These are phyloP conservation scores for Cladosporium phlei DNA, from an alignment of 2,329 filamentous ascomycete genomes.

Conservation along the genomic window DNA sequence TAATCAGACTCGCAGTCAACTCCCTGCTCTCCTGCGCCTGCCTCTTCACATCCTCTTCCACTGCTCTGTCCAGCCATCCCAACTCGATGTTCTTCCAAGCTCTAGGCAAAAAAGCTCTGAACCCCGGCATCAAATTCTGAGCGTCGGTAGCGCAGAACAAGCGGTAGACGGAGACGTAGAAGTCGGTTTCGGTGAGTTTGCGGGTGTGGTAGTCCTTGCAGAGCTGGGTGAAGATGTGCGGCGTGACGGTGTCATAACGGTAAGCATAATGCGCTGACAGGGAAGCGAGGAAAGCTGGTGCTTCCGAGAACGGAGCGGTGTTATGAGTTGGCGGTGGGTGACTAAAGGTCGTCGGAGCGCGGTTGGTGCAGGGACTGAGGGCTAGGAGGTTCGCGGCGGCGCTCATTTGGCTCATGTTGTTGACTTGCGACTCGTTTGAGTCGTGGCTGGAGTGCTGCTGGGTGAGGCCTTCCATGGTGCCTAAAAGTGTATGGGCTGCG, in stretches of 20 bases:
- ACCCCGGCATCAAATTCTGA: conserved; percentile 13
- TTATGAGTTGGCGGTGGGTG: too few relatives aligned
- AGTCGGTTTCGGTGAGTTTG: conserved; percentile 13
- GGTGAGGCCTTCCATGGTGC: too few relatives aligned
- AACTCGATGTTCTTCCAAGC: conserved; percentile 16
- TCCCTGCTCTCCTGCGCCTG: neutral
- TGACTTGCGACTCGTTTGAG: too few relatives aligned
- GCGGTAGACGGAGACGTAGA: conserved; percentile 19
- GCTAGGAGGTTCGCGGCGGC: neutral
- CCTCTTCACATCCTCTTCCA: conserved; percentile 6
- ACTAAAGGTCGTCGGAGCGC: too few relatives aligned
- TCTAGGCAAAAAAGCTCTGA: conserved; percentile 16
- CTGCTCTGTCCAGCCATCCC: conserved; percentile 14
- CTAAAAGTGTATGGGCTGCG: too few relatives aligned
- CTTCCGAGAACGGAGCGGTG: neutral
- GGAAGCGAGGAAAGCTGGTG: neutral
- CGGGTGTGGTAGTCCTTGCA: conserved; percentile 16
- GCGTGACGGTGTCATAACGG: neutral
- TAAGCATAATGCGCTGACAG: neutral
- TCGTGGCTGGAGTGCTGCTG: too few relatives aligned
- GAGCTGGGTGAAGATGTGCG: neutral
- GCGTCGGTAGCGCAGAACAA: conserved; percentile 15
- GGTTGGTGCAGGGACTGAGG: too few relatives aligned
- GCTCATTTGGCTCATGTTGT: neutral
- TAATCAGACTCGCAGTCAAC: neutral